Conservation (phyloP, 164 flowering plant species). For the Buxus sempervirens region DNA sequence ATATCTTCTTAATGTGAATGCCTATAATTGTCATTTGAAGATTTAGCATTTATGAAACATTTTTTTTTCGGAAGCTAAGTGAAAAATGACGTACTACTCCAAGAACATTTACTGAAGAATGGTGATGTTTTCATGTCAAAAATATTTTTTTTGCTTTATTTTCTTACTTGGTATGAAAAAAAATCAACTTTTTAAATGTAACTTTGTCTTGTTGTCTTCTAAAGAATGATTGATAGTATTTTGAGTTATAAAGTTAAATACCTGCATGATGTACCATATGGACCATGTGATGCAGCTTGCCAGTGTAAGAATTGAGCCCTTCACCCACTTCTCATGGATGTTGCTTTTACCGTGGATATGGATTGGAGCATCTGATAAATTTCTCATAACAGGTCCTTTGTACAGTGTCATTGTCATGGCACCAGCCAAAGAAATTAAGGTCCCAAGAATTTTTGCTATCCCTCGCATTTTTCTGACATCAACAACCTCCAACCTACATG, state of each 20-base stretch:
- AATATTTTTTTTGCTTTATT: too few relatives aligned
- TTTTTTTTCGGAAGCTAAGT: too few relatives aligned
- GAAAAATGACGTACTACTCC: too few relatives aligned
- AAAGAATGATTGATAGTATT: not conserved
- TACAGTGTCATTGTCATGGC: constrained; percentile 72
- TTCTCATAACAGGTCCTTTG: constrained; percentile 54
- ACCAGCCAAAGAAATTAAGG: constrained; percentile 69
- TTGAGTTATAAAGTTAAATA: constrained; percentile 9
- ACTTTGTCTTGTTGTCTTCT: too few relatives aligned
- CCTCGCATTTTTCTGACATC: constrained; percentile 48
- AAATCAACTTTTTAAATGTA: too few relatives aligned
- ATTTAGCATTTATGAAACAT: not conserved
- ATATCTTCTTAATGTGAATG: constrained; percentile 62
- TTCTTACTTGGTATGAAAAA: too few relatives aligned
- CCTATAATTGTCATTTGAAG: constrained; percentile 31
- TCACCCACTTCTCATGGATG: constrained; percentile 62
- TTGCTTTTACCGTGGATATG: constrained; percentile 34
- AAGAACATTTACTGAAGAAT: too few relatives aligned
- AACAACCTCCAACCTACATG: constrained; percentile 54
- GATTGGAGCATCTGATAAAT: constrained; percentile 41
- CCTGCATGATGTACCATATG: constrained; percentile 88
- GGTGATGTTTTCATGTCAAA: too few relatives aligned
- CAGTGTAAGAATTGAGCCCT: constrained; percentile 65
- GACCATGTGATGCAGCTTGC: constrained; percentile 81
- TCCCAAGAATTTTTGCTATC: constrained; percentile 63